Percentiles rank a stretch among this genome's conserved stretches.
These are phyloP conservation scores for Rhynchosporium agropyri DNA, from an alignment of 2,329 filamentous ascomycete genomes.

Conservation along the genomic window DNA sequence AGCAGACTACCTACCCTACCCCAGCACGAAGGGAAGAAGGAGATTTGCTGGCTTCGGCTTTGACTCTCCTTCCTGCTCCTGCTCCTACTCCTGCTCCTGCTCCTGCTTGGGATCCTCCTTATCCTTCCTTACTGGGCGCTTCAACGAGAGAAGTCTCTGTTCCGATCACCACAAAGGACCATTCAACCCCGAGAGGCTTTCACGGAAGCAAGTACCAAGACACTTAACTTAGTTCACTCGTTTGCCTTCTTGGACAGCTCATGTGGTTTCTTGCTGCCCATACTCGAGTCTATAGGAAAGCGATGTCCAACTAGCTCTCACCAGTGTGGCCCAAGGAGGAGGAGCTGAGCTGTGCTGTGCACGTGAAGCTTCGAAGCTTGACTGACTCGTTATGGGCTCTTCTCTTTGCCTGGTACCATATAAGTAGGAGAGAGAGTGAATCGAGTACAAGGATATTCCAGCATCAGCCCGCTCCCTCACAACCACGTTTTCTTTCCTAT, in stretches of 20 bases:
- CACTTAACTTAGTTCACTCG: not conserved
- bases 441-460: not conserved
- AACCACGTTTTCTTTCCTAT: not conserved
- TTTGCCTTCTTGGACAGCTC: not conserved
- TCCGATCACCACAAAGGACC: too few relatives aligned
- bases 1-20: not conserved
- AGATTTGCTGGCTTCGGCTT: not conserved
- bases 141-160: too few relatives aligned
- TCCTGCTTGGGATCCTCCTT: too few relatives aligned
- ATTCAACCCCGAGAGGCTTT: not conserved
- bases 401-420: too few relatives aligned
- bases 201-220: not conserved
- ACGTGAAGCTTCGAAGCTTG: constrained; percentile 1
- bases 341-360: not conserved
- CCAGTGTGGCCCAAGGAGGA: not conserved
- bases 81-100: not conserved
- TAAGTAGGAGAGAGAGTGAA: too few relatives aligned
- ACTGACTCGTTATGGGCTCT: not conserved
- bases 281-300: not conserved
- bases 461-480: not conserved
- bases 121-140: too few relatives aligned
- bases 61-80: not conserved
- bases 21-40: not conserved
- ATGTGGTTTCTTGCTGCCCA: not conserved
- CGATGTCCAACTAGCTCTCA: not conserved